phyloP scores from a whole-genome alignment of 108 stramenopile species.

The Cyclotella distinguenda region DNA sequence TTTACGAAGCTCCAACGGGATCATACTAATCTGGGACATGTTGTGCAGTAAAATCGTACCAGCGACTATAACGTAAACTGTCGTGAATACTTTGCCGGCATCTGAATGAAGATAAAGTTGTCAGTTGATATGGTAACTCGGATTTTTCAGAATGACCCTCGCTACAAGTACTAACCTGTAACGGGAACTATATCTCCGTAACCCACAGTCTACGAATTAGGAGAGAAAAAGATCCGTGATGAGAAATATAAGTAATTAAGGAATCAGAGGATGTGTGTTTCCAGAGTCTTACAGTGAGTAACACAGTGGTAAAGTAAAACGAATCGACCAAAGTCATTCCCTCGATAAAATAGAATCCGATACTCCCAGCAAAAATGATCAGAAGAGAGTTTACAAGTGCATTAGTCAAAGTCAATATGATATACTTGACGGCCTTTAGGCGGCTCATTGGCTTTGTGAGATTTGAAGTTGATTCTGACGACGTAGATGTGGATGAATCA shows the following conservation, averaged over 20 bases:
- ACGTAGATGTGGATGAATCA: conserved; percentile 30
- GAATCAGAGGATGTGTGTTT: too few species aligned
- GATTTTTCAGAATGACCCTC: too few species aligned
- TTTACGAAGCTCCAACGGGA: conserved; percentile 84
- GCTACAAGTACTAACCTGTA: conserved; percentile 60
- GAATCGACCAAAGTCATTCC: conserved; percentile 54
- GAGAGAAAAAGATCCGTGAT: background rate
- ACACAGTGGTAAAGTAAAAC: conserved; percentile 73
- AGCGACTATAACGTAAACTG: conserved; percentile 59
- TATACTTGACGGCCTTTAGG: conserved; percentile 73
- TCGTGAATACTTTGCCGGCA: conserved; percentile 38
- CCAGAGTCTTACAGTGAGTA: conserved; percentile 63
- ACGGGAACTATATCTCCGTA: conserved; percentile 86
- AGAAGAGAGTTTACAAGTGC: conserved; percentile 78
- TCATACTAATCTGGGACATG: conserved; percentile 90
- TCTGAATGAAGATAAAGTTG: background rate
- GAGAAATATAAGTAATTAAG: too few species aligned
- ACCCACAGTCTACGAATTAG: conserved; percentile 42
- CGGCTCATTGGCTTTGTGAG: conserved; percentile 23
- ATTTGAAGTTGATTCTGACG: conserved; percentile 29
- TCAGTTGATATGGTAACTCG: too few species aligned
- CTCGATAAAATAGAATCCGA: conserved; percentile 86
- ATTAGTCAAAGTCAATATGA: conserved; percentile 74
- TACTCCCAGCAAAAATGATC: conserved; percentile 76
- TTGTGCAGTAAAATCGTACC: conserved; percentile 83